Base-by-base conservation (phyloP, 192 early-diverging fungal species). In the Lunasporangiospora selenospora region DNA sequence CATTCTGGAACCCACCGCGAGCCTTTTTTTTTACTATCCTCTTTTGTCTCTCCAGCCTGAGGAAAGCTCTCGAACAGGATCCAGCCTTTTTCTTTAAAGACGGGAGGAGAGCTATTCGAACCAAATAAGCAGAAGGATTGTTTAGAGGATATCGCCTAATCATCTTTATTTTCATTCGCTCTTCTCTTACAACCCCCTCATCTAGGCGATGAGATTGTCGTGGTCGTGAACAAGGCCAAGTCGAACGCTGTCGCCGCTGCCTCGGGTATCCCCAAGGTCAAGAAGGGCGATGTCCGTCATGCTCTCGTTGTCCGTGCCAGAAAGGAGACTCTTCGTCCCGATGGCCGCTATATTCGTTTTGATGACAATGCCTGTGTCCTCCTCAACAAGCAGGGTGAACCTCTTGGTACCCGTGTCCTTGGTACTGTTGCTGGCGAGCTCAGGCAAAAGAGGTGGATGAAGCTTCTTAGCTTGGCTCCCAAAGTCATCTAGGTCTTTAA, bases 281-380 rank as follows among this genome's bases (percentile, higher is more conserved):
- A 93, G 81, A 97, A 93, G 81, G 97, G 97, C 8, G 95, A 99
- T 65, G 95, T 99, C 46, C 83, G 89, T 30, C 84, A 95, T 41
- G 97, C 94, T 0, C 75, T 99, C 11, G 88, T 99, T 30, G 95
- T 97, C 36, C 85, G 97, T 46, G 94, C 93, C 39, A 85, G 87
- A 60, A 95, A 93, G 79, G 93, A 94, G 75, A 90, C 92, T 52
- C 75, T 89, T 31, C 87, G 97, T 37, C 89, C 90, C 16, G 97
- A 99, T 59, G 97, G 97, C 49, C 89, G 90, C 45, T 93, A 90
- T 52, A 87, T 96, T 45, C 86, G 89, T 31, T 99, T 99, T 65
- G 97, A 99, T 62, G 97, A 99, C 75, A 99, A 99, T 70, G 97
- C 97, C 15, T 92, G 90, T 58, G 90, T 99, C 58, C 85, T 99